phyloP scores from a whole-genome alignment of 179 eudicot genomes.

The Beta lomatogona region DNA sequence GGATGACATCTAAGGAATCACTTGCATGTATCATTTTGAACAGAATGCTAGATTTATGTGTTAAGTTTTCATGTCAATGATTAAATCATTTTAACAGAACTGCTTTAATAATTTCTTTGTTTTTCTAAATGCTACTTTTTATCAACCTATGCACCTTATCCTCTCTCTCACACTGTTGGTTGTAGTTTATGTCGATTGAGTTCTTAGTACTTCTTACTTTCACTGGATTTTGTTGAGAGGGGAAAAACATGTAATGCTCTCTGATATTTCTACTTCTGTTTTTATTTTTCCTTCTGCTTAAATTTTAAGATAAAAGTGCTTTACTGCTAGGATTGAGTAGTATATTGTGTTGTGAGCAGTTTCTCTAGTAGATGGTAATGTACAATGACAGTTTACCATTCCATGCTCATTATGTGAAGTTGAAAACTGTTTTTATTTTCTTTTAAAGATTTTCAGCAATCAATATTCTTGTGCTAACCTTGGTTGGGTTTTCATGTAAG shows the following conservation, averaged over 20 bases:
- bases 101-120: neutral
- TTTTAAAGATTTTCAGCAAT: neutral
- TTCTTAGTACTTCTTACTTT: neutral
- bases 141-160: neutral
- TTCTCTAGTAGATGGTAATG: neutral
- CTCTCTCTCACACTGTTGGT: neutral
- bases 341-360: neutral
- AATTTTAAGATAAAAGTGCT: neutral
- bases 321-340: neutral
- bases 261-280: neutral
- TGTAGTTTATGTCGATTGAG: neutral
- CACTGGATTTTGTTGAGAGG: neutral
- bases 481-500: neutral
- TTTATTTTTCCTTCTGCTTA: neutral
- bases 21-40: neutral
- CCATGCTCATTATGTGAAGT: neutral
- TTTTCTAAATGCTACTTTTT: neutral
- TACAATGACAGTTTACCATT: neutral
- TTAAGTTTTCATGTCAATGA: neutral
- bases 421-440: too few relatives aligned
- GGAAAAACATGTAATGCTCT: neutral
- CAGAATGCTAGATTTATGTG: neutral
- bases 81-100: neutral
- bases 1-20: neutral
- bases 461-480: neutral